Evolutionary conservation across 2,329 filamentous ascomycete genomes (phyloP).

Genomic region (Setomelanomma holmii): DNA sequence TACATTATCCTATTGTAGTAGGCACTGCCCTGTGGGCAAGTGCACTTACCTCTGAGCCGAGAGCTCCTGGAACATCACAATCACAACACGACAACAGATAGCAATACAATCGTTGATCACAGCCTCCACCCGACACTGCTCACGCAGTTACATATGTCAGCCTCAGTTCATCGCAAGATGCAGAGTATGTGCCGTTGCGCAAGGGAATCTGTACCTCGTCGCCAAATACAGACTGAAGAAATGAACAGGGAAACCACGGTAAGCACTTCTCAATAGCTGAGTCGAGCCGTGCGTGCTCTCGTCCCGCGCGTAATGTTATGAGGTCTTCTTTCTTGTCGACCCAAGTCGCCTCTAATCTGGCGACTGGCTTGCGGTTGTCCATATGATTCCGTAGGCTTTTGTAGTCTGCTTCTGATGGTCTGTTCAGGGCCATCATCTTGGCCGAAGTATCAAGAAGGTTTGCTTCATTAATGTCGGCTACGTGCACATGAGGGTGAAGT

Average conservation of each 20-base stretch:
- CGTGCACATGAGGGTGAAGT: no score
- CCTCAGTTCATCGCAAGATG: neutral
- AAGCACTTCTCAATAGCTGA: slow-evolving; percentile 35
- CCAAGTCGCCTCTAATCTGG: slow-evolving; percentile 38
- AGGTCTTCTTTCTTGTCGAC: slow-evolving; percentile 51
- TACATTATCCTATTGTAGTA: no score
- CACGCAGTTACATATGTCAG: no score
- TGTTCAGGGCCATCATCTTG: slow-evolving; percentile 24
- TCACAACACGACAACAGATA: no score
- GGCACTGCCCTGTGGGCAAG: no score
- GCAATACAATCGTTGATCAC: no score
- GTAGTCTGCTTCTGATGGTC: slow-evolving; percentile 37
- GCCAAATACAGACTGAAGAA: slow-evolving; percentile 14
- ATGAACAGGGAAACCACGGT: slow-evolving; percentile 17
- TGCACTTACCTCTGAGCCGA: no score
- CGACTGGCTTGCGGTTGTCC: slow-evolving; percentile 9
- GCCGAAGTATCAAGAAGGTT: slow-evolving; percentile 16
- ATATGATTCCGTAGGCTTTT: slow-evolving; percentile 4
- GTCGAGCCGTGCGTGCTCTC: slow-evolving; percentile 51
- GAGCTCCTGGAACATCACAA: no score
- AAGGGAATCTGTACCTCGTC: slow-evolving; percentile 1
- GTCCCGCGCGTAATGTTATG: slow-evolving; percentile 47
- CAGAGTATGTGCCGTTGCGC: no score
- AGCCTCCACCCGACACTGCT: no score
- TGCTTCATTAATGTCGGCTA: no score